These are phyloP conservation scores for Alternaria sp. DNA, from an alignment of 2,329 filamentous ascomycete species.

Conservation along the genomic window DNA sequence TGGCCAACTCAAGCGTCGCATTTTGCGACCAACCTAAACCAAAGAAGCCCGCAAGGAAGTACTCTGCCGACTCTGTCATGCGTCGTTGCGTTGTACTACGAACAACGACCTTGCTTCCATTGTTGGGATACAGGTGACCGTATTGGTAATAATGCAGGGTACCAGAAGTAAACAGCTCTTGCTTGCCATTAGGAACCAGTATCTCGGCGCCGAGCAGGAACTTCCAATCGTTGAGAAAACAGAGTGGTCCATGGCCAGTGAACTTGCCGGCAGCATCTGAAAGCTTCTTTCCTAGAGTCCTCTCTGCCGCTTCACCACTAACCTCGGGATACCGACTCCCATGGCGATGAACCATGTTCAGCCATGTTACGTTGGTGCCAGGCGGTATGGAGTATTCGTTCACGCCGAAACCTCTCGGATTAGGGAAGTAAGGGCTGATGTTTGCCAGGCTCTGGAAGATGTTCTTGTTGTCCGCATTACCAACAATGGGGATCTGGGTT, in stretches of 20 bases:
- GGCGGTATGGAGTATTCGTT: slow-evolving; percentile 73
- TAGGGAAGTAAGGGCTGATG: slow-evolving; percentile 73
- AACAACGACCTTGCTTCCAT: slow-evolving; percentile 75
- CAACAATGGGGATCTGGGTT: slow-evolving; percentile 72
- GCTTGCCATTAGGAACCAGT: slow-evolving; percentile 74
- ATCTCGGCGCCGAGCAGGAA: slow-evolving; percentile 76
- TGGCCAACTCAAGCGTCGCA: slow-evolving; percentile 75
- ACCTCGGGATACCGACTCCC: slow-evolving; percentile 76
- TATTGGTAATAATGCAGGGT: slow-evolving; percentile 78
- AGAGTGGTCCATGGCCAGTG: slow-evolving; percentile 65
- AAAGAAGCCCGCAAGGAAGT: slow-evolving; percentile 82
- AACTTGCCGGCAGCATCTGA: slow-evolving; percentile 63
- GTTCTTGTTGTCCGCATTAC: slow-evolving; percentile 65
- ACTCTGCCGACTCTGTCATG: slow-evolving; percentile 79
- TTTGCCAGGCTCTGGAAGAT: slow-evolving; percentile 77
- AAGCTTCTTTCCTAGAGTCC: slow-evolving; percentile 65
- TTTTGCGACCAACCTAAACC: slow-evolving; percentile 77
- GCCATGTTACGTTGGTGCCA: slow-evolving; percentile 72
- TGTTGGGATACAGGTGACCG: slow-evolving; percentile 71
- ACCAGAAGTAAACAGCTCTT: slow-evolving; percentile 76
- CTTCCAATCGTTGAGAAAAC: slow-evolving; percentile 73
- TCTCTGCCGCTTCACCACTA: slow-evolving; percentile 62
- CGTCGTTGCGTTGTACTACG: slow-evolving; percentile 79
- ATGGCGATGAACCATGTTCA: slow-evolving; percentile 77
- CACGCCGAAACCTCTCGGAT: slow-evolving; percentile 74